phyloP scores from a whole-genome alignment of 1,284 basidiomycete species.

The Salmacisia buchloeana region DNA sequence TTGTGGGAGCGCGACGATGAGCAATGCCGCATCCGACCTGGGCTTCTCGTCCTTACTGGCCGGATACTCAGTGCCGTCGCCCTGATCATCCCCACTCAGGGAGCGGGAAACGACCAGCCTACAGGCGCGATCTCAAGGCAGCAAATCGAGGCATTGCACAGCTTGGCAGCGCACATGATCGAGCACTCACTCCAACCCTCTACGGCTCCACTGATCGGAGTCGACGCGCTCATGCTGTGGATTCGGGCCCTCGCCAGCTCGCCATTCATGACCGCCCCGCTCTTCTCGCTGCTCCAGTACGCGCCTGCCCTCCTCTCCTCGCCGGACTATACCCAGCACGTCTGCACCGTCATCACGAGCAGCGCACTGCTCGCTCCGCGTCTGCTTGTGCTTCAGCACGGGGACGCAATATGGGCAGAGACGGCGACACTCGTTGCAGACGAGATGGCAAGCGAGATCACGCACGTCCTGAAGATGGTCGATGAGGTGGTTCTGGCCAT shows the following conservation, averaged over 20 bases:
- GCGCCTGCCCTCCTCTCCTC: slow-evolving; percentile 30
- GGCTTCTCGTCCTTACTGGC: slow-evolving; percentile 41
- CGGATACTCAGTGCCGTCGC: slow-evolving; percentile 41
- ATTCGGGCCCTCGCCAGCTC: slow-evolving; percentile 37
- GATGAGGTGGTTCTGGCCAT: background rate
- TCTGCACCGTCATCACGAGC: slow-evolving; percentile 40
- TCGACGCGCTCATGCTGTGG: slow-evolving; percentile 46
- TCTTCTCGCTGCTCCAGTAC: slow-evolving; percentile 34
- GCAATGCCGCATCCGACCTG: slow-evolving; percentile 38
- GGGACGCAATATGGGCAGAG: slow-evolving; percentile 25
- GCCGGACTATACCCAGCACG: slow-evolving; percentile 42
- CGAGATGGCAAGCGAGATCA: slow-evolving; percentile 29
- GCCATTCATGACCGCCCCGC: slow-evolving; percentile 33
- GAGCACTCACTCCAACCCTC: slow-evolving; percentile 28
- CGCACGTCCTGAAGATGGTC: slow-evolving; percentile 26
- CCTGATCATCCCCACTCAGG: slow-evolving; percentile 23
- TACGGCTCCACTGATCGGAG: slow-evolving; percentile 34
- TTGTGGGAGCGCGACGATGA: slow-evolving; percentile 43
- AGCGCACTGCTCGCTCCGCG: slow-evolving; percentile 35
- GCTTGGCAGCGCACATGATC: slow-evolving; percentile 39
- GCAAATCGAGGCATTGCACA: slow-evolving; percentile 31
- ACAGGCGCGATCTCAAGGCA: slow-evolving; percentile 1
- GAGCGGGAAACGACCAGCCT: slow-evolving; percentile 13
- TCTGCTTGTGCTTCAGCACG: slow-evolving; percentile 33
- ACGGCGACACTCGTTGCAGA: slow-evolving; percentile 36